These are phyloP conservation scores for Talaromyces sp. DNA, from an alignment of 2,329 filamentous ascomycete species.

Conservation along the genomic window DNA sequence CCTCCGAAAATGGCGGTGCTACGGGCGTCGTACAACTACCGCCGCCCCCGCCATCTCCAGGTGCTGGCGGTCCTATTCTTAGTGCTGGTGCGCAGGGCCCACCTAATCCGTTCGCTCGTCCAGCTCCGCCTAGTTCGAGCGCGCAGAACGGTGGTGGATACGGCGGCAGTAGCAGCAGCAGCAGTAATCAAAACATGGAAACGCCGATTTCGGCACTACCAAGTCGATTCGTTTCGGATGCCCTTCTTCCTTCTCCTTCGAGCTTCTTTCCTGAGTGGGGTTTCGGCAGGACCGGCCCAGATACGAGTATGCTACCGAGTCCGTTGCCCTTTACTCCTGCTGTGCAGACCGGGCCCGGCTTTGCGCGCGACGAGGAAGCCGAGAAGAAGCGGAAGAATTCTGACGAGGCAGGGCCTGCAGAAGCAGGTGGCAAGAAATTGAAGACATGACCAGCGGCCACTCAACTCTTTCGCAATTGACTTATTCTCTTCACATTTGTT, in stretches of 20 bases:
- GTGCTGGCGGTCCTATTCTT: constrained; percentile 58
- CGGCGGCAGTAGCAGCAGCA: constrained; percentile 35
- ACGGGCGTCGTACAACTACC: constrained; percentile 72
- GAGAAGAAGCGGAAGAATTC: constrained; percentile 46
- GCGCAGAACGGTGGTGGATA: constrained; percentile 43
- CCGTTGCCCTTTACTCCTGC: constrained; percentile 87
- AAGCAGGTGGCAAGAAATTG: constrained; percentile 37
- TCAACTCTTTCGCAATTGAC: neutral
- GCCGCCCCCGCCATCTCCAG: constrained; percentile 85
- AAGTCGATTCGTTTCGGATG: constrained; percentile 82
- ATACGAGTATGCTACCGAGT: constrained; percentile 84
- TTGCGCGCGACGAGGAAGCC: constrained; percentile 41
- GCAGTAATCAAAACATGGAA: constrained; percentile 46
- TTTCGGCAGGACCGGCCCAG: constrained; percentile 58
- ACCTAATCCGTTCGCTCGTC: constrained; percentile 91
- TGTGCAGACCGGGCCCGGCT: constrained; percentile 39
- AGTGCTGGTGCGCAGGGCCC: constrained; percentile 90
- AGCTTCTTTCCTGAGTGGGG: constrained; percentile 93
- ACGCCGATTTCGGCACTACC: constrained; percentile 93
- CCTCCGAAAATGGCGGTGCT: constrained; percentile 56
- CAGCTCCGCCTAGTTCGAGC: constrained; percentile 61
- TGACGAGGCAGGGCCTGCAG: constrained; percentile 33
- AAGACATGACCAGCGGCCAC: constrained; percentile 31
- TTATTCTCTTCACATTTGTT: constrained; percentile 5
- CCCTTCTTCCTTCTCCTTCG: constrained; percentile 83